These are phyloP conservation scores for Clarireedia paspali DNA, from an alignment of 2,329 filamentous ascomycete genomes.

Conservation along the genomic window DNA sequence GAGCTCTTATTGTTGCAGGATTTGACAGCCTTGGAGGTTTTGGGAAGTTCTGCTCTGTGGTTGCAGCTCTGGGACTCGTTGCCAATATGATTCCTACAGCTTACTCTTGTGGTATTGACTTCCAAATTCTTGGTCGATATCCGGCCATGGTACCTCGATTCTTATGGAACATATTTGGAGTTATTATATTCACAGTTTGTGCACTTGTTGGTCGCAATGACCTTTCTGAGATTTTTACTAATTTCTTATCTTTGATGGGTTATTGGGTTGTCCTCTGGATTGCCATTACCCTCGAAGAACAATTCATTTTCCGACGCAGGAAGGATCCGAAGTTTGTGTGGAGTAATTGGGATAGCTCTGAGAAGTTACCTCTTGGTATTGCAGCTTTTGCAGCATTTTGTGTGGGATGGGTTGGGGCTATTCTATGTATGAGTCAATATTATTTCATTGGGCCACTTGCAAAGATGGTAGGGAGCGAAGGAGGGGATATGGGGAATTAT, in stretches of 20 bases:
- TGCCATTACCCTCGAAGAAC: conserved; percentile 53
- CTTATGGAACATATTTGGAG: conserved; percentile 55
- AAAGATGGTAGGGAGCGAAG: conserved; percentile 41
- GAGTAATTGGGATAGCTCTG: conserved; percentile 50
- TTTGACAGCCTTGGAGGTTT: conserved; percentile 52
- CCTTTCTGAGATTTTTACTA: conserved; percentile 58
- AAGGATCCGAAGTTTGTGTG: conserved; percentile 44
- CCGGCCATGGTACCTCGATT: conserved; percentile 51
- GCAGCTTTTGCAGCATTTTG: conserved; percentile 55
- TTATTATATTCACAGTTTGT: conserved; percentile 56
- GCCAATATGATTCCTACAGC: conserved; percentile 59
- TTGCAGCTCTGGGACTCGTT: conserved; percentile 56
- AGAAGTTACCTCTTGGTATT: conserved; percentile 52
- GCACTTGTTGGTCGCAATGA: conserved; percentile 54
- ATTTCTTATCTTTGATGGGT: conserved; percentile 63
- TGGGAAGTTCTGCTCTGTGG: conserved; percentile 58
- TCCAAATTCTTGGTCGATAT: conserved; percentile 56
- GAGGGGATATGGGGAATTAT: conserved; percentile 27
- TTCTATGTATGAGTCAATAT: conserved; percentile 61
- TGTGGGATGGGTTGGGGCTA: conserved; percentile 56
- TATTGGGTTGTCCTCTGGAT: conserved; percentile 64
- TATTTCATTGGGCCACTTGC: conserved; percentile 60
- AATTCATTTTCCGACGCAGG: conserved; percentile 49
- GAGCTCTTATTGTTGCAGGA: conserved; percentile 56
- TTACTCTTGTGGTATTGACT: conserved; percentile 59